Evolutionary conservation across 306 rosid species (phyloP), one percentile per base, ranked within the genome.

Genomic region (Argentina anserina): DNA sequence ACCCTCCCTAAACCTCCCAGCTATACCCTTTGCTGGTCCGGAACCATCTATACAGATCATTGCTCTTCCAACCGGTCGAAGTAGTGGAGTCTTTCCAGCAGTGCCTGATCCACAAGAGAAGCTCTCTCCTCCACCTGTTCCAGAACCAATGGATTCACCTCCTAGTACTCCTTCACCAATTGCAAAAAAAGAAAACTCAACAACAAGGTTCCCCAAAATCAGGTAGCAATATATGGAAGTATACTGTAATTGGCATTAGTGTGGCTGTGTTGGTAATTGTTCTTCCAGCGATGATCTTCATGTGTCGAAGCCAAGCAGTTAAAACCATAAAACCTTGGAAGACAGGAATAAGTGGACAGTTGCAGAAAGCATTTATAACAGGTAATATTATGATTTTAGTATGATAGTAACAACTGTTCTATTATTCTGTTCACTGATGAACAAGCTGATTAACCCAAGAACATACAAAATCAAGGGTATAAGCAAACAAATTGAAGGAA

Each of bases 271-370:
- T 90, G 73, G 36, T 86, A 60, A 53, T 83, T 70, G 52, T 84
- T 78, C 77, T 81, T 72, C 26, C 78, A 49, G 77, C 74, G 65
- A 66, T 88, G 49, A 20, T 86, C 87, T 90, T 71, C 83, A 39
- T 90, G 83, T 87, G 86, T 83, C 80, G 83, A 69, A 90, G 79
- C 82, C 84, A 77, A 77, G 92, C 89, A 55, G 97, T 79, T 47
- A 85, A 81, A 47, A 86, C 83, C 56, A 88, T 94, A 72, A 73
- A 80, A 39, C 97, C 99, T n/a, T 95, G 97, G 96, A 91, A 84
- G 79, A 84, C 97, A 50, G 97, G 99, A 72, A 67, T 95, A 70
- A 95, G 97, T 67, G 99, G 99, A 61, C 99, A 95, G 70, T 78
- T 95, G 83, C 99, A 84, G 81, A 95, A 86, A 71, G 97, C 99